phyloP scores from a whole-genome alignment of 495 filamentous ascomycete genomes.

The Aspergillus affinis region DNA sequence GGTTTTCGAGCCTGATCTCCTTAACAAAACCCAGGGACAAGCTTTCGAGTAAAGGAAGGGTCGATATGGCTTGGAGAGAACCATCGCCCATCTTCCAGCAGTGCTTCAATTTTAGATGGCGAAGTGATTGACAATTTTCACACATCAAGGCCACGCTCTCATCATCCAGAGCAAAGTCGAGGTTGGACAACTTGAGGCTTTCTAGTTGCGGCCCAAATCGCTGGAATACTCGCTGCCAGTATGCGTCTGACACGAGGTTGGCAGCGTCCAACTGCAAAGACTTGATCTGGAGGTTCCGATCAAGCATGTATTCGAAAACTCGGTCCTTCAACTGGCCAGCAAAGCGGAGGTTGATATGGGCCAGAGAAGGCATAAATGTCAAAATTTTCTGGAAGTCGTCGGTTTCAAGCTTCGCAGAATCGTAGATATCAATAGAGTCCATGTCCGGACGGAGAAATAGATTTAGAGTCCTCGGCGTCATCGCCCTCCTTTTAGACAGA shows the following conservation, averaged over 20 bases:
- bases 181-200: slow-evolving; percentile 64
- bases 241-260: slow-evolving; percentile 71
- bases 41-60: slow-evolving; percentile 62
- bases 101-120: slow-evolving; percentile 68
- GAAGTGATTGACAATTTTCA: slow-evolving; percentile 61
- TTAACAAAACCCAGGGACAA: slow-evolving; percentile 65
- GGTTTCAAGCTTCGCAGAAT: slow-evolving; percentile 70
- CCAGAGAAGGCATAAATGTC: slow-evolving; percentile 65
- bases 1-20: slow-evolving; percentile 52
- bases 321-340: slow-evolving; percentile 85
- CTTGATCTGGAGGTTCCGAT: slow-evolving; percentile 61
- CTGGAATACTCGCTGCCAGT: slow-evolving; percentile 66
- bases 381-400: slow-evolving; percentile 81
- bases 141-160: slow-evolving; percentile 58
- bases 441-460: slow-evolving; percentile 73
- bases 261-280: slow-evolving; percentile 69
- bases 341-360: slow-evolving; percentile 69
- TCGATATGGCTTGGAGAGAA: slow-evolving; percentile 52
- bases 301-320: slow-evolving; percentile 75
- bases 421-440: slow-evolving; percentile 71
- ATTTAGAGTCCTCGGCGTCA: slow-evolving; percentile 67
- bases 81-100: slow-evolving; percentile 51
- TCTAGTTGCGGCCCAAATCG: slow-evolving; percentile 61
- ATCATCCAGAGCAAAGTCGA: slow-evolving; percentile 72
- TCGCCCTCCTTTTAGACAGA: slow-evolving; percentile 72